Conservation (phyloP, 2,329 filamentous ascomycete genomes). For the Thelonectria olida region DNA sequence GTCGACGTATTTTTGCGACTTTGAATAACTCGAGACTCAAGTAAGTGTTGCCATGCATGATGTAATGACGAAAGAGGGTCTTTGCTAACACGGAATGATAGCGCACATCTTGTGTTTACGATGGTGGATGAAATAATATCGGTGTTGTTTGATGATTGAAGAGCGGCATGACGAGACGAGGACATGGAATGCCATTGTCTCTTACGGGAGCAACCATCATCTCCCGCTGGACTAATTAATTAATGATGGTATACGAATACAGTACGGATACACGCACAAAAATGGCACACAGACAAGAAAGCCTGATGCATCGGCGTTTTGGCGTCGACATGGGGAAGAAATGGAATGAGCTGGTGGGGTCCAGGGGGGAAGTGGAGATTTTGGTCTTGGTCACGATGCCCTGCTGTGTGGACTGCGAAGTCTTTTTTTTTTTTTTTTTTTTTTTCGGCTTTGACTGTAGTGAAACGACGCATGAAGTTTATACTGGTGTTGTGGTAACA, state of each 20-base stretch:
- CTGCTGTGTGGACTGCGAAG: neutral
- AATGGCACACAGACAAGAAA: neutral
- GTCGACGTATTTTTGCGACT: constrained; percentile 86
- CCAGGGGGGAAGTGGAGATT: neutral
- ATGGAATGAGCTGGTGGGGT: constrained; percentile 15
- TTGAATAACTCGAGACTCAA: constrained; percentile 92
- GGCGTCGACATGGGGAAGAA: constrained; percentile 14
- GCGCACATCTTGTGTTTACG: constrained; percentile 75
- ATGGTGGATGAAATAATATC: constrained; percentile 76
- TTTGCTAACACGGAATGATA: constrained; percentile 43
- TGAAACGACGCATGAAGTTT: no score
- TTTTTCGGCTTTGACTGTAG: no score
- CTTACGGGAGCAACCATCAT: neutral
- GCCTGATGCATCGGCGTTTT: constrained; percentile 22
- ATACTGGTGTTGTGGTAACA: no score
- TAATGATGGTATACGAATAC: neutral
- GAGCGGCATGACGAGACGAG: constrained; percentile 12
- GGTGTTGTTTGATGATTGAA: constrained; percentile 66
- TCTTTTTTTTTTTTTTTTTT: neutral
- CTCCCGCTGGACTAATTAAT: neutral
- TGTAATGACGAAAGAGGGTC: constrained; percentile 20
- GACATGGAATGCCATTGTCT: neutral
- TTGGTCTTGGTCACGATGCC: constrained; percentile 1
- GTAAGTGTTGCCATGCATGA: constrained; percentile 62
- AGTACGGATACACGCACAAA: constrained; percentile 1